These are phyloP conservation scores for Neofusicoccum parvum DNA, from an alignment of 2,329 filamentous ascomycete genomes.

Conservation along the genomic window DNA sequence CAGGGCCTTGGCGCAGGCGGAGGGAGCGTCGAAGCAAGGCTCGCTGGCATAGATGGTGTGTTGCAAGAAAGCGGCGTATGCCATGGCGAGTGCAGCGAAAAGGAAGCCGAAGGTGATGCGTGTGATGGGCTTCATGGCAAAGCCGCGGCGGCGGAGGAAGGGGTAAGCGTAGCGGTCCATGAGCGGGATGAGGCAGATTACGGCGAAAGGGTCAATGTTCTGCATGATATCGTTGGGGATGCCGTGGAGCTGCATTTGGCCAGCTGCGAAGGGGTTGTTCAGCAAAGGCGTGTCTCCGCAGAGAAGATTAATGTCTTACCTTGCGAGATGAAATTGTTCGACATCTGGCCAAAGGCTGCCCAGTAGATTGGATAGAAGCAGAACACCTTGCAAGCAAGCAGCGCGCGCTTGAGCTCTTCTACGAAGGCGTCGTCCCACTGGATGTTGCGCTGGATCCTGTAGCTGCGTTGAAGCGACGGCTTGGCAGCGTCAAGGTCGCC, in stretches of 20 bases:
- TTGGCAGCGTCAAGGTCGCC: slow-evolving; percentile 61
- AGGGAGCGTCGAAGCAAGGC: slow-evolving; percentile 54
- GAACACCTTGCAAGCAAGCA: slow-evolving; percentile 71
- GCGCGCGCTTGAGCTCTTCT: slow-evolving; percentile 68
- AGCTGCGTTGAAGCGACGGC: slow-evolving; percentile 55
- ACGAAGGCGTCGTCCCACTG: slow-evolving; percentile 72
- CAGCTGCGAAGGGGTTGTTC: slow-evolving; percentile 32
- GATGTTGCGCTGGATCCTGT: slow-evolving; percentile 30
- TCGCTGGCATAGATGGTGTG: slow-evolving; percentile 56
- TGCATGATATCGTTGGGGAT: slow-evolving; percentile 53
- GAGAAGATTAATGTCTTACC: slow-evolving; percentile 26
- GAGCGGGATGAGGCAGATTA: slow-evolving; percentile 51
- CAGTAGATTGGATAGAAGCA: slow-evolving; percentile 52
- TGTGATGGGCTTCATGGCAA: slow-evolving; percentile 53
- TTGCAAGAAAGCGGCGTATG: slow-evolving; percentile 60
- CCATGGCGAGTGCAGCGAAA: slow-evolving; percentile 55
- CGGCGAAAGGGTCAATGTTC: slow-evolving; percentile 50
- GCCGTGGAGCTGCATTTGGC: slow-evolving; percentile 49
- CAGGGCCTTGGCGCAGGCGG: slow-evolving; percentile 40
- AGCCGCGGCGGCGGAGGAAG: slow-evolving; percentile 42
- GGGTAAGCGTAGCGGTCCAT: slow-evolving; percentile 51
- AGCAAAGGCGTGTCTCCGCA: not conserved
- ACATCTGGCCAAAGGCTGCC: slow-evolving; percentile 49
- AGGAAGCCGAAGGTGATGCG: slow-evolving; percentile 57
- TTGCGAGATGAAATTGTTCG: slow-evolving; percentile 53